phyloP scores from a whole-genome alignment of 2,329 filamentous ascomycete species.

The Lasiodiplodia gonubiensis region DNA sequence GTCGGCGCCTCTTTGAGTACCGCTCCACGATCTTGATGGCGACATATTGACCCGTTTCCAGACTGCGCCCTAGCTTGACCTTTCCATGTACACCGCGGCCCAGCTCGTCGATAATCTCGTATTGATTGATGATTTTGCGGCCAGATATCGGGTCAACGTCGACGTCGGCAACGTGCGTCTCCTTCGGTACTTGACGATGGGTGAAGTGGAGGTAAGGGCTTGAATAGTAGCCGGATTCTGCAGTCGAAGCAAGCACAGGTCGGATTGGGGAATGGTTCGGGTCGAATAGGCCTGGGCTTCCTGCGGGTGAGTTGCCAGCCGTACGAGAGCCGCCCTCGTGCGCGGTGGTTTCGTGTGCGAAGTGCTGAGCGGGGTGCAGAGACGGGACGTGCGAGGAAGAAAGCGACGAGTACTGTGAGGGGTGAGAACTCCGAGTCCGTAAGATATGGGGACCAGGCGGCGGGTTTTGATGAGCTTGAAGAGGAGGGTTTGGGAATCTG shows the following conservation, averaged over 20 bases:
- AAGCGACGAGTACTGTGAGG: slow-evolving; percentile 46
- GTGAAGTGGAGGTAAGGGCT: slow-evolving; percentile 58
- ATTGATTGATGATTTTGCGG: slow-evolving; percentile 96
- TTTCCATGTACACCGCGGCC: slow-evolving; percentile 96
- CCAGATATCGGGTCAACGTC: slow-evolving; percentile 88
- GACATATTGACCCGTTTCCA: slow-evolving; percentile 76
- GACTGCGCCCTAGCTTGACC: slow-evolving; percentile 89
- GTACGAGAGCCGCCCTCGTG: slow-evolving; percentile 49
- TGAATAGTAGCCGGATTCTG: slow-evolving; percentile 51
- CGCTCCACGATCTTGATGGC: slow-evolving; percentile 99
- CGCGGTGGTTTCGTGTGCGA: slow-evolving; percentile 39
- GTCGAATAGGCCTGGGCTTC: slow-evolving; percentile 56
- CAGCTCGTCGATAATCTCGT: slow-evolving; percentile 95
- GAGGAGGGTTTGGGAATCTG: slow-evolving; percentile 27
- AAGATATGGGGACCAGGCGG: slow-evolving; percentile 45
- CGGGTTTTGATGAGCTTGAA: slow-evolving; percentile 30
- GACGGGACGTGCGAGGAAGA: slow-evolving; percentile 39
- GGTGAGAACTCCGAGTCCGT: slow-evolving; percentile 51
- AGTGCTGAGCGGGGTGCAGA: slow-evolving; percentile 49
- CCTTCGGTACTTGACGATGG: slow-evolving; percentile 57
- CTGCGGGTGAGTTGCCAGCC: slow-evolving; percentile 53
- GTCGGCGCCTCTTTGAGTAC: slow-evolving; percentile 87
- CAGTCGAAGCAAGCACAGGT: slow-evolving; percentile 39
- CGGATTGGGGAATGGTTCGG: slow-evolving; percentile 38
- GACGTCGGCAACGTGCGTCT: slow-evolving; percentile 87